A percentile compares a stretch with the other conserved stretches of the same genome.
These are phyloP conservation scores for Nicotiana noctiflora DNA, from an alignment of 257 asterid species.

Conservation along the genomic window DNA sequence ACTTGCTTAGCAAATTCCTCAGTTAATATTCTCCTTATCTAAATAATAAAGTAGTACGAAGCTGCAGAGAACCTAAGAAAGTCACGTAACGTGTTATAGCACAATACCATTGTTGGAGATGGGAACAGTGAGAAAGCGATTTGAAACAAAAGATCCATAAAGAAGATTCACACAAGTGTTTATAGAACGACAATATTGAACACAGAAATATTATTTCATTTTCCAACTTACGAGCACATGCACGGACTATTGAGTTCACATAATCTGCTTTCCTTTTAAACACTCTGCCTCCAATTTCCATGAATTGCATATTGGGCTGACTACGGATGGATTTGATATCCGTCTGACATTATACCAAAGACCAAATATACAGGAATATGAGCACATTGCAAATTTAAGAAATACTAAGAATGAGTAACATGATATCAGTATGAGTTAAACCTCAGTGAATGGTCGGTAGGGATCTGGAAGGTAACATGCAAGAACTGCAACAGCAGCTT, in stretches of 20 bases:
- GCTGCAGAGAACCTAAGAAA: neutral
- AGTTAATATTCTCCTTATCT: neutral
- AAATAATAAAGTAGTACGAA: neutral
- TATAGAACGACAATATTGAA: neutral
- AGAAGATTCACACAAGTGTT: neutral
- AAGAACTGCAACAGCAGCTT: slow-evolving; percentile 97
- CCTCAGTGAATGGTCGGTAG: slow-evolving; percentile 63
- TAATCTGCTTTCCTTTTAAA: slow-evolving; percentile 76
- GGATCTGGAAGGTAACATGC: slow-evolving; percentile 89
- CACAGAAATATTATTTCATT: slow-evolving; percentile 8
- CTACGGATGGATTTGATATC: slow-evolving; percentile 74
- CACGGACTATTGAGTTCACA: slow-evolving; percentile 67
- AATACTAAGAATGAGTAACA: slow-evolving; percentile 7
- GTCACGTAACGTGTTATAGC: neutral
- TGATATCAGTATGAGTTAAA: slow-evolving; percentile 20
- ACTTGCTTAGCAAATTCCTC: neutral
- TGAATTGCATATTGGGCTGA: slow-evolving; percentile 77
- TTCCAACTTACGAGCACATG: slow-evolving; percentile 94
- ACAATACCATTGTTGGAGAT: neutral
- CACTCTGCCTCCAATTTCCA: slow-evolving; percentile 65
- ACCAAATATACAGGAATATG: slow-evolving; percentile 8
- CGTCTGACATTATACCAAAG: slow-evolving; percentile 47
- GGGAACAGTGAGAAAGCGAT: neutral
- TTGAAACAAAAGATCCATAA: neutral
- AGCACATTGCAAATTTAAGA: neutral